phyloP scores from a whole-genome alignment of 2,329 filamentous ascomycete species.

The Aspergillus luchuensis region DNA sequence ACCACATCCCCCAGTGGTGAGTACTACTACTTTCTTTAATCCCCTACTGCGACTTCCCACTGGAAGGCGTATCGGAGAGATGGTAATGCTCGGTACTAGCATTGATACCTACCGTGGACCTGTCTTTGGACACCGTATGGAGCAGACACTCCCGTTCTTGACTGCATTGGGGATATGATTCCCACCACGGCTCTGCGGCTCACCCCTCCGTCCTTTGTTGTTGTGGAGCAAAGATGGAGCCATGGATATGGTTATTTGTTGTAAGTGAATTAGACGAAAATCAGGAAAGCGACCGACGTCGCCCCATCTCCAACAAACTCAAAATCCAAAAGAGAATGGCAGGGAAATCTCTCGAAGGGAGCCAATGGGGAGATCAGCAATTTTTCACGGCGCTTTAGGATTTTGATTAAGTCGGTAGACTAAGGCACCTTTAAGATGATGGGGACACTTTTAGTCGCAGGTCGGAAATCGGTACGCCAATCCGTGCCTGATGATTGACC shows the following conservation, averaged over 20 bases:
- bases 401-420: conserved; percentile 4
- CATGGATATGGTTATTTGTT: conserved; percentile 18
- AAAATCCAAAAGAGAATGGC: conserved; percentile 11
- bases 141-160: not conserved
- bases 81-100: not conserved
- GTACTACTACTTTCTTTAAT: too few species aligned
- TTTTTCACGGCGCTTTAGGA: not conserved
- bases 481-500: not conserved
- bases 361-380: not conserved
- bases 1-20: not conserved
- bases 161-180: not conserved
- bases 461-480: conserved; percentile 2
- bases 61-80: not conserved
- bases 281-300: conserved; percentile 6
- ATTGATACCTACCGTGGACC: not conserved
- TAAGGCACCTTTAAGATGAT: conserved; percentile 3
- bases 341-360: conserved; percentile 1
- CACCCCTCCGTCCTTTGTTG: conserved; percentile 8
- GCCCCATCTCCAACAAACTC: conserved; percentile 15
- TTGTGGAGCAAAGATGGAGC: conserved; percentile 16
- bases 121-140: not conserved
- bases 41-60: too few species aligned
- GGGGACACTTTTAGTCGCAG: not conserved
- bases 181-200: conserved; percentile 12
- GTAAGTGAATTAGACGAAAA: conserved; percentile 12